Evolutionary conservation across 2,329 filamentous ascomycete genomes (phyloP).

Genomic region (Monascus ruber): DNA sequence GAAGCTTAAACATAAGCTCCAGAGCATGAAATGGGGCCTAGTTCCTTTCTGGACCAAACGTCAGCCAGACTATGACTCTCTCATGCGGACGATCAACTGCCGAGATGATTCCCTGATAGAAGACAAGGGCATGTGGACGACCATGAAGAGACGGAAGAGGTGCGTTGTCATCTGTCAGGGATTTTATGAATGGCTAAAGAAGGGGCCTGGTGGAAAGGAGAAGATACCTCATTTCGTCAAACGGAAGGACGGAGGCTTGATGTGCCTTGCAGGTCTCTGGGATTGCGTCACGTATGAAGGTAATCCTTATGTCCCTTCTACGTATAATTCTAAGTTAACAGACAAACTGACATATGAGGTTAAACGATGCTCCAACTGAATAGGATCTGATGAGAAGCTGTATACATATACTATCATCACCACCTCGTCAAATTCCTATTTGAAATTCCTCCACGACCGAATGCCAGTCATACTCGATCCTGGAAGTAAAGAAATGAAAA

Average conservation of each 20-base stretch:
- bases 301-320: slow-evolving; percentile 16
- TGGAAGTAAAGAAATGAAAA: slow-evolving; percentile 55
- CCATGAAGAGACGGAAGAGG: slow-evolving; percentile 79
- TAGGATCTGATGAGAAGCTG: slow-evolving; percentile 53
- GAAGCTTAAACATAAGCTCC: slow-evolving; percentile 61
- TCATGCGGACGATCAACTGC: slow-evolving; percentile 90
- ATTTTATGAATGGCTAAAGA: slow-evolving; percentile 94
- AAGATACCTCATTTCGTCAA: slow-evolving; percentile 78
- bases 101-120: slow-evolving; percentile 73
- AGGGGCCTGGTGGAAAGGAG: slow-evolving; percentile 56
- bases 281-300: slow-evolving; percentile 75
- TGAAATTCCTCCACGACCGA: slow-evolving; percentile 80
- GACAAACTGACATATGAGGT: too few relatives aligned
- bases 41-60: slow-evolving; percentile 89
- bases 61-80: slow-evolving; percentile 61
- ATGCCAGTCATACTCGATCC: slow-evolving; percentile 91
- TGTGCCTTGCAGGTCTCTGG: slow-evolving; percentile 88
- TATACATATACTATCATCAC: slow-evolving; percentile 95
- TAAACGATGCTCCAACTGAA: not conserved
- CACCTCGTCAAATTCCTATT: slow-evolving; percentile 69
- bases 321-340: not conserved
- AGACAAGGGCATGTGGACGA: slow-evolving; percentile 75
- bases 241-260: slow-evolving; percentile 67
- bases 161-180: slow-evolving; percentile 83
- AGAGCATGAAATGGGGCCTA: slow-evolving; percentile 93